Conservation (phyloP, 1,139 yeast species). For the Wickerhamomyces sp. region DNA sequence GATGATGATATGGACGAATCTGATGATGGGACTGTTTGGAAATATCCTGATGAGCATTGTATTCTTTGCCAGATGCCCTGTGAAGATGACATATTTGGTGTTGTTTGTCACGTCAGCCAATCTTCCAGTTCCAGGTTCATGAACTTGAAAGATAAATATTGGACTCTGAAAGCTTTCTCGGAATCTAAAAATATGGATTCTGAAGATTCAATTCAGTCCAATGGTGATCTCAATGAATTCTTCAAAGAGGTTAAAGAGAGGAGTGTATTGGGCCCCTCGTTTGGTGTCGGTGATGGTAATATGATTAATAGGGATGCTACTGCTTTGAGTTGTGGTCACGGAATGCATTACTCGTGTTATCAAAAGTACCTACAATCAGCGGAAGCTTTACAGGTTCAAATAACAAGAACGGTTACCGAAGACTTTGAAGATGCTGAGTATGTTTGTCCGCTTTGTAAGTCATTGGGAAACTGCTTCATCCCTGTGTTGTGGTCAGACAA, state of each 20-base stretch:
- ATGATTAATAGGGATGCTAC: slow-evolving; percentile 39
- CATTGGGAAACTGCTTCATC: slow-evolving; percentile 75
- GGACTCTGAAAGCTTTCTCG: slow-evolving; percentile 64
- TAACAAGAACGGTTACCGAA: slow-evolving; percentile 80
- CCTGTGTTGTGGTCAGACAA: slow-evolving; percentile 40
- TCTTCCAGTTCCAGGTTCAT: slow-evolving; percentile 59
- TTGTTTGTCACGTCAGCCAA: slow-evolving; percentile 54
- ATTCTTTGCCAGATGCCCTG: slow-evolving; percentile 85
- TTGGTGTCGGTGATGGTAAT: slow-evolving; percentile 35
- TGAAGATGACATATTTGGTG: slow-evolving; percentile 70
- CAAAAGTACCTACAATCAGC: slow-evolving; percentile 53
- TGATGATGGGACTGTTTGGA: slow-evolving; percentile 44
- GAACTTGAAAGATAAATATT: slow-evolving; percentile 59
- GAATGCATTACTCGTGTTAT: slow-evolving; percentile 83
- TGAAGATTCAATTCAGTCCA: slow-evolving; percentile 24
- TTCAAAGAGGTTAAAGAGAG: slow-evolving; percentile 34
- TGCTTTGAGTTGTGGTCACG: slow-evolving; percentile 88
- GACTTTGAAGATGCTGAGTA: slow-evolving; percentile 67
- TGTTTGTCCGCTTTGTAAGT: slow-evolving; percentile 87
- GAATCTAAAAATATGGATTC: slow-evolving; percentile 48
- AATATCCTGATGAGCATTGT: slow-evolving; percentile 76
- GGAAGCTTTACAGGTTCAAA: slow-evolving; percentile 57
- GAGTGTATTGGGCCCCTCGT: slow-evolving; percentile 67
- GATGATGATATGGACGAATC: slow-evolving; percentile 37
- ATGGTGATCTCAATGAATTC: slow-evolving; percentile 34